phyloP scores from a whole-genome alignment of 129 eudicot species.

The Arctium lappa region DNA sequence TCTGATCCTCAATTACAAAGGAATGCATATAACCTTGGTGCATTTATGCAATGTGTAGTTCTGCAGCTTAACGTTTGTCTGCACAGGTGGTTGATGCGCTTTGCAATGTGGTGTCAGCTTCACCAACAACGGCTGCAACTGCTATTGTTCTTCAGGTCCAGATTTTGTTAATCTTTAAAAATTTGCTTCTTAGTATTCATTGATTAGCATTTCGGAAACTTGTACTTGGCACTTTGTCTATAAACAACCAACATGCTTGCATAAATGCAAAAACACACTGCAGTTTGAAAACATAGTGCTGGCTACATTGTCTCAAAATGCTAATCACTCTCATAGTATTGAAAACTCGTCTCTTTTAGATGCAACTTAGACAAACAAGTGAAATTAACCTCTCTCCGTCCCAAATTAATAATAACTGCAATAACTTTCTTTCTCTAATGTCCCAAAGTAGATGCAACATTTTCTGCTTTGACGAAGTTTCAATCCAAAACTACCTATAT shows the following conservation, averaged over 20 bases:
- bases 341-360: no score
- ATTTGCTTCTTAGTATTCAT: background rate
- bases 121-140: constrained; percentile 92
- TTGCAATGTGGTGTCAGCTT: constrained; percentile 95
- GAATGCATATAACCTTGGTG: background rate
- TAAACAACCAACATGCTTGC: background rate
- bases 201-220: background rate
- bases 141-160: constrained; percentile 95
- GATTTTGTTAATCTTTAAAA: constrained; percentile 8
- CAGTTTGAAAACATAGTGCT: no score
- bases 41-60: background rate
- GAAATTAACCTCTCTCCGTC: no score
- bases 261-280: background rate
- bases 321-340: no score
- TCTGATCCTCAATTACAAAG: no score
- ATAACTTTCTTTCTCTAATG: no score
- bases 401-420: no score
- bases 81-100: constrained; percentile 94
- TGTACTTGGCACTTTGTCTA: background rate
- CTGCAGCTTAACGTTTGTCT: background rate
- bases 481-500: no score
- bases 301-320: no score
- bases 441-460: no score
- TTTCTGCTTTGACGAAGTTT: no score
- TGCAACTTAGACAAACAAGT: no score